Conservation (phyloP, 441 rosid species). For the Erysimum pusillum region DNA sequence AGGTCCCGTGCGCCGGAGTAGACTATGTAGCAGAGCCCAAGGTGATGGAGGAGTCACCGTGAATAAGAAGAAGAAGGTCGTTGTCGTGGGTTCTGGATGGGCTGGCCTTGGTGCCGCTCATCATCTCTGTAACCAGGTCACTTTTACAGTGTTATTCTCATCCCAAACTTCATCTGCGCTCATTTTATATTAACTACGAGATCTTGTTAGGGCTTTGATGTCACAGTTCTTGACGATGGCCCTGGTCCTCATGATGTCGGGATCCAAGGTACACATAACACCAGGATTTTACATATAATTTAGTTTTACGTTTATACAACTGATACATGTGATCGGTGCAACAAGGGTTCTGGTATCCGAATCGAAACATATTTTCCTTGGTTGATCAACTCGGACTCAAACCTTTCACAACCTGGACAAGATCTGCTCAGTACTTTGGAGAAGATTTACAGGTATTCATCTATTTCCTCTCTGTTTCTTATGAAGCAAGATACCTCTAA, state of each 20-base stretch:
- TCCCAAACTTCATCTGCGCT: not conserved
- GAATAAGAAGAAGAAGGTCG: slow-evolving; percentile 50
- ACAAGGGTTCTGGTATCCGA: slow-evolving; percentile 66
- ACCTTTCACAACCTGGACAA: slow-evolving; percentile 38
- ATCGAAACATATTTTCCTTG: slow-evolving; percentile 52
- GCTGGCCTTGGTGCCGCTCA: slow-evolving; percentile 75
- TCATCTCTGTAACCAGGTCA: slow-evolving; percentile 69
- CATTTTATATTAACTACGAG: not conserved
- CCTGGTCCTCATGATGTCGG: slow-evolving; percentile 62
- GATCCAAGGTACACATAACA: slow-evolving; percentile 55
- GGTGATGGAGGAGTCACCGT: not conserved
- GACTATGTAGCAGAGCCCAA: slow-evolving; percentile 1
- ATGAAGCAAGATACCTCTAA: slow-evolving; percentile 2
- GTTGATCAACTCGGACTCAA: slow-evolving; percentile 55
- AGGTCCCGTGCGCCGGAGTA: not conserved
- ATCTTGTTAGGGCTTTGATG: slow-evolving; percentile 67
- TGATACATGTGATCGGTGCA: slow-evolving; percentile 2
- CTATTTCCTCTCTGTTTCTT: slow-evolving; percentile 15
- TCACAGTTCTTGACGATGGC: slow-evolving; percentile 64
- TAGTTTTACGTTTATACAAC: not conserved
- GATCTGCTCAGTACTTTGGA: slow-evolving; percentile 61
- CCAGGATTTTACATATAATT: not conserved
- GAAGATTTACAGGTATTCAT: slow-evolving; percentile 65
- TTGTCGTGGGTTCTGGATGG: slow-evolving; percentile 75
- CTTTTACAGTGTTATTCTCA: not conserved